A percentile compares a stretch with the other conserved stretches of the same genome.
These are phyloP conservation scores for Coelastrella sp. DNA, from an alignment of 139 green algal genomes.

Conservation along the genomic window DNA sequence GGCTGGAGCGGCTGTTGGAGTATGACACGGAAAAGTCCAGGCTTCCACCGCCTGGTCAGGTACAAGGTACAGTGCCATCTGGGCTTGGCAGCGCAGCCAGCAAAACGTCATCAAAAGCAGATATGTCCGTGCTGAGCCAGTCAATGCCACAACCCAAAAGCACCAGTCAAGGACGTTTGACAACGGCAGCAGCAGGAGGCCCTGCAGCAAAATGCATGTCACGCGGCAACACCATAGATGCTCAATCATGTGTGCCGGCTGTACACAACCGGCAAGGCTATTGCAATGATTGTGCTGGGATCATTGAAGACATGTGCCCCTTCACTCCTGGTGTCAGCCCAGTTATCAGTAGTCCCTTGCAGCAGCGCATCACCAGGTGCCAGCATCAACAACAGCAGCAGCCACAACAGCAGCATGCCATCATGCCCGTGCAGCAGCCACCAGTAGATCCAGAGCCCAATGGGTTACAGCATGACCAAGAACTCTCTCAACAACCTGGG, in stretches of 20 bases:
- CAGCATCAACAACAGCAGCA: constrained; percentile 26
- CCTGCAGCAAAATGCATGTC: too few relatives aligned
- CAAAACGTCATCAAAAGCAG: constrained; percentile 22
- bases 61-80: neutral
- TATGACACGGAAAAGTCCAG: constrained; percentile 56
- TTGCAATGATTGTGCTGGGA: constrained; percentile 42
- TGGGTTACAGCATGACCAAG: neutral
- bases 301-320: constrained; percentile 50
- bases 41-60: neutral
- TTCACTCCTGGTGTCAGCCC: constrained; percentile 27
- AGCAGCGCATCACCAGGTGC: constrained; percentile 19
- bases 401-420: neutral
- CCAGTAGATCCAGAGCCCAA: neutral
- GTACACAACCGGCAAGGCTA: constrained; percentile 44
- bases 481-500: neutral
- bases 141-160: too few relatives aligned
- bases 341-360: neutral
- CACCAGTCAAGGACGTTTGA: too few relatives aligned
- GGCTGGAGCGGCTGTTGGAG: constrained; percentile 77
- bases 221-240: neutral
- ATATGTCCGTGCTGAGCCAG: too few relatives aligned
- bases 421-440: neutral
- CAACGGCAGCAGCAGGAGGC: too few relatives aligned
- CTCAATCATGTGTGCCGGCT: neutral
- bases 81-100: neutral